Conservation (phyloP, 192 early-diverging fungal genomes). For the Thamnidium elegans region DNA sequence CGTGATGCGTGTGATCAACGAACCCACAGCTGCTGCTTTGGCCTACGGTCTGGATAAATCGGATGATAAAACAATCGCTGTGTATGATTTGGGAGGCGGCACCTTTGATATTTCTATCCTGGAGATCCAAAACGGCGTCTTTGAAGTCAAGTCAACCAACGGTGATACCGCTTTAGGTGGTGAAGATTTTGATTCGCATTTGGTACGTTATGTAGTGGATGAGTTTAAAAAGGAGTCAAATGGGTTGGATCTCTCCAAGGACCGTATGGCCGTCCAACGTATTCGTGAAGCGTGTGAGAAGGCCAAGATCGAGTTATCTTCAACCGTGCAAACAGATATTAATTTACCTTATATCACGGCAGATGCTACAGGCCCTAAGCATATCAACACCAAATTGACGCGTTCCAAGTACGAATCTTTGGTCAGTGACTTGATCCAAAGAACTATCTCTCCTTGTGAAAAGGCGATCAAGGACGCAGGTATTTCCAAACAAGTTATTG, state of each 20-base stretch:
- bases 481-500: slow-evolving; percentile 69
- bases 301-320: slow-evolving; percentile 92
- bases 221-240: slow-evolving; percentile 80
- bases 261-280: slow-evolving; percentile 89
- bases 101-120: slow-evolving; percentile 91
- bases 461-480: slow-evolving; percentile 88
- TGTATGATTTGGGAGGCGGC: slow-evolving; percentile 91
- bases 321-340: slow-evolving; percentile 89
- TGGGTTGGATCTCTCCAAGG: slow-evolving; percentile 72
- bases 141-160: slow-evolving; percentile 91
- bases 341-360: slow-evolving; percentile 96
- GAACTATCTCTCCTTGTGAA: slow-evolving; percentile 84
- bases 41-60: slow-evolving; percentile 73
- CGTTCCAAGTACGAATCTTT: slow-evolving; percentile 81
- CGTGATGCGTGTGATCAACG: slow-evolving; percentile 83
- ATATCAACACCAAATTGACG: slow-evolving; percentile 88
- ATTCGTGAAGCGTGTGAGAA: slow-evolving; percentile 91
- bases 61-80: slow-evolving; percentile 75
- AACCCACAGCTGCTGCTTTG: slow-evolving; percentile 83
- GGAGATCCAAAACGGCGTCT: slow-evolving; percentile 85
- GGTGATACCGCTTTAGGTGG: slow-evolving; percentile 75
- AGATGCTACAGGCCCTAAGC: slow-evolving; percentile 86
- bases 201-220: slow-evolving; percentile 71
- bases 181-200: slow-evolving; percentile 55
- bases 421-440: slow-evolving; percentile 67